Evolutionary conservation across 352 stramenopile species (phyloP), one percentile per base, ranked within the genome.

Genomic region (Phytophthora brassicae): DNA sequence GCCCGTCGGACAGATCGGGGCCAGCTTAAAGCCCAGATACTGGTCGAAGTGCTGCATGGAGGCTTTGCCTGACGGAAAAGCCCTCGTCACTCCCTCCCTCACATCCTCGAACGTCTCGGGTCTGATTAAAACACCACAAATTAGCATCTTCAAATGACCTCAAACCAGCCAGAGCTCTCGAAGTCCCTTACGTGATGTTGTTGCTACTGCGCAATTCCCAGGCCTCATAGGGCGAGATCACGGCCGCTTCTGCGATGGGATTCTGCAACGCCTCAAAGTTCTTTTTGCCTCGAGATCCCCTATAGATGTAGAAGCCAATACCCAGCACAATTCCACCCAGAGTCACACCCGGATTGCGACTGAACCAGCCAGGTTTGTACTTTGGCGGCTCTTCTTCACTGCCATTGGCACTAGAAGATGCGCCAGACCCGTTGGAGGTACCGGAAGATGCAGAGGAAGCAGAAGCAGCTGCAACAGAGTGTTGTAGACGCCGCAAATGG

Each of bases 351-450:
- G 86, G 86, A 52, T 94, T 90, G 67, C 86, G 86, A 48, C 86
- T 94, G 72, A 94, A 94, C 69, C 80, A 92, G 23, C 86, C 86
- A 35, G 85, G 85, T 59, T 90, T 90, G 72, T 89, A 91, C 63
- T 93, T 90, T 39, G 83, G 79, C 44, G 69, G 52, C 53, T 91
- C 75, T 19, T 83, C 77, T 4, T 67, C 64, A 20, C 24, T 57
- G 16, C 22, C 47, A 12, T 35, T 35, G 39, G 29, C 26, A 16
- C 39, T 46, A 57, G 43, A 49, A 36, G 51, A 70, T n/a, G 54
- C 38, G 0, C 44, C 36, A 0, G 31, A 35, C 16, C 42, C 24
- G 12, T 41, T 7, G 3, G 48, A 58, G 42, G 33, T 58, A 26
- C 26, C 22, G 11, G 44, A 51, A 39, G 64, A 47, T 16, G 53